A percentile compares a stretch with the other conserved stretches of the same genome.
phyloP scores from a whole-genome alignment of 495 filamentous ascomycete species.

The Ramalina intermedia region DNA sequence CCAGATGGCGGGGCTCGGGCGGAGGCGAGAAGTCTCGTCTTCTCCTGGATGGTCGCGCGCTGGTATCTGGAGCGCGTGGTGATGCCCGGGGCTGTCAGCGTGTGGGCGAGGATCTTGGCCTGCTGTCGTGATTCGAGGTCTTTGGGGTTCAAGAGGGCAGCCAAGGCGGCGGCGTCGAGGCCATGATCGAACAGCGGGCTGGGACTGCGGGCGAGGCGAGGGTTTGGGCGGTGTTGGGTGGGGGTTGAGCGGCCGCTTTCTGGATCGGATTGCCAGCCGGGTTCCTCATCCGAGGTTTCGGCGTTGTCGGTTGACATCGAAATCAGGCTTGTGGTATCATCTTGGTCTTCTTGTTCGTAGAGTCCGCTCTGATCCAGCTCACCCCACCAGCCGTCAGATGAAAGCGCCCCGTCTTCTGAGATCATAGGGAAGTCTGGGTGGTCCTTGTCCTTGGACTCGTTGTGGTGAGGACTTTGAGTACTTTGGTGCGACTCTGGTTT shows the following conservation, averaged over 20 bases:
- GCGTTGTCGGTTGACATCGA: constrained; percentile 41
- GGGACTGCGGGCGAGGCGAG: constrained; percentile 5
- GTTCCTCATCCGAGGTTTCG: constrained; percentile 42
- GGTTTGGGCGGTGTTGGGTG: constrained; percentile 39
- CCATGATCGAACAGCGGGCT: constrained; percentile 20
- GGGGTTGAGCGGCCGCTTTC: constrained; percentile 59
- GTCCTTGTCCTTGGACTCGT: constrained; percentile 4
- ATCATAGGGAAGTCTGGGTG: constrained; percentile 47
- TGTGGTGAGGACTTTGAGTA: background rate
- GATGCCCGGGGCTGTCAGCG: constrained; percentile 52
- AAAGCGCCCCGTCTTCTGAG: constrained; percentile 39
- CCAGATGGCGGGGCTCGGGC: no score
- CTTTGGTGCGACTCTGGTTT: constrained; percentile 13
- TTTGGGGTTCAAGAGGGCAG: constrained; percentile 70
- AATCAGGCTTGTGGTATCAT: constrained; percentile 66
- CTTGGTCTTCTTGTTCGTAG: constrained; percentile 44
- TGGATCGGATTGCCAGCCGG: constrained; percentile 33
- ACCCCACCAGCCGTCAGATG: constrained; percentile 55
- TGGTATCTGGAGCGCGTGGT: constrained; percentile 70
- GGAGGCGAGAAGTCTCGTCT: constrained; percentile 48
- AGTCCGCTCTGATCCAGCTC: constrained; percentile 61
- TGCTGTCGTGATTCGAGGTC: constrained; percentile 64
- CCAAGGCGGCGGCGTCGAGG: constrained; percentile 53
- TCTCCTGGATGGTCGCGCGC: constrained; percentile 46
- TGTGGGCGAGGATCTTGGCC: constrained; percentile 68